Evolutionary conservation across 2,329 filamentous ascomycete species (phyloP).

Genomic region (Aspergillus sp.): DNA sequence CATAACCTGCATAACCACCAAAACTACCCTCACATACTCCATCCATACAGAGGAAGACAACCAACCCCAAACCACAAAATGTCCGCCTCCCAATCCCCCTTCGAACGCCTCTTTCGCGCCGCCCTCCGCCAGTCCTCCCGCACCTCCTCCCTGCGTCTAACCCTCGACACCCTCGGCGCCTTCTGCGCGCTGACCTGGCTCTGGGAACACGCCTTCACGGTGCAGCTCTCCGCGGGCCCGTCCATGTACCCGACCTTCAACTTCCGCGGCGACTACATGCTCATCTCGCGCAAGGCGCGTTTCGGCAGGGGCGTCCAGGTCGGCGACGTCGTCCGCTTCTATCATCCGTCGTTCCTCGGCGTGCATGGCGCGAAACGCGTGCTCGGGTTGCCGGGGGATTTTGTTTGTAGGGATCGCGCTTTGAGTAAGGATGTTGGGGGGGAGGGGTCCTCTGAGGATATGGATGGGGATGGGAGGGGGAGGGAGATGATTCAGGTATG

Average conservation of each 20-base stretch:
- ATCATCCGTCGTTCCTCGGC: slow-evolving; percentile 58
- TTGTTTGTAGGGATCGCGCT: slow-evolving; percentile 38
- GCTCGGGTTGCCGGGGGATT: slow-evolving; percentile 58
- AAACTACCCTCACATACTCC: too few relatives aligned
- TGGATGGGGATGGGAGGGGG: slow-evolving; percentile 1
- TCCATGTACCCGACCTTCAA: slow-evolving; percentile 85
- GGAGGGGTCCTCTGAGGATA: background rate
- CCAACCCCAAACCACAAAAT: too few relatives aligned
- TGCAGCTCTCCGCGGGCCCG: slow-evolving; percentile 57
- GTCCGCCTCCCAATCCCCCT: slow-evolving; percentile 10
- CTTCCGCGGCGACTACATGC: slow-evolving; percentile 56
- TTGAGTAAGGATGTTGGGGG: slow-evolving; percentile 23
- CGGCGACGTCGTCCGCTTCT: slow-evolving; percentile 77
- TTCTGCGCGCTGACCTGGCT: slow-evolving; percentile 29
- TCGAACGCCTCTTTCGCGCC: slow-evolving; percentile 23
- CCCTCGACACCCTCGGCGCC: slow-evolving; percentile 22
- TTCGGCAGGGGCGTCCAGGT: slow-evolving; percentile 58
- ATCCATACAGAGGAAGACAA: too few relatives aligned
- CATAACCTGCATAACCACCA: too few relatives aligned
- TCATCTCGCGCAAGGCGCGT: slow-evolving; percentile 59
- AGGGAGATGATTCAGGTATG: slow-evolving; percentile 44
- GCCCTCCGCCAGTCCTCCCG: slow-evolving; percentile 15
- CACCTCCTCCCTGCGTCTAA: slow-evolving; percentile 16
- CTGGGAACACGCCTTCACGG: slow-evolving; percentile 52
- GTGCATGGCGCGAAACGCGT: slow-evolving; percentile 68